Evolutionary conservation across 768 basidiomycete genomes (phyloP).

Genomic region (Neoboletus magnificus): DNA sequence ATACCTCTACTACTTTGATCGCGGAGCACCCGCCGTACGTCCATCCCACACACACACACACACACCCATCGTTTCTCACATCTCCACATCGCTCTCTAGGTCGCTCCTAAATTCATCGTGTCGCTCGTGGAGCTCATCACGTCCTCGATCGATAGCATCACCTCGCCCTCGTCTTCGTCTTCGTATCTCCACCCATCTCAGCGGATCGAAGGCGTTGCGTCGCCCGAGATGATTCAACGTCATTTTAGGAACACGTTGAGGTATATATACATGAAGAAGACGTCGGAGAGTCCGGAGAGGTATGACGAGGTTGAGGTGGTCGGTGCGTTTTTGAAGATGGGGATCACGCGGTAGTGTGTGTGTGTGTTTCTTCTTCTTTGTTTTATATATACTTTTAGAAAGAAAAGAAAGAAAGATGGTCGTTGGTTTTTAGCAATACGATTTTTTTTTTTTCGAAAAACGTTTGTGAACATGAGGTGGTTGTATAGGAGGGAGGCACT

Average conservation of each 20-base stretch:
- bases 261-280: conserved; percentile 79
- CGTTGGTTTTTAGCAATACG: too few species aligned
- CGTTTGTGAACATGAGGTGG: too few species aligned
- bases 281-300: conserved; percentile 34
- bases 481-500: too few species aligned
- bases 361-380: too few species aligned
- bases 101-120: conserved; percentile 95
- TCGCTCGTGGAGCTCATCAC: conserved; percentile 95
- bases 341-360: conserved; percentile 58
- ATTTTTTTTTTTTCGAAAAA: too few species aligned
- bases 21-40: conserved; percentile 89
- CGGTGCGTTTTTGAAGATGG: conserved; percentile 89
- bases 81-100: conserved; percentile 32
- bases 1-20: conserved; percentile 95
- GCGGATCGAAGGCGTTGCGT: conserved; percentile 87
- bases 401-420: too few species aligned
- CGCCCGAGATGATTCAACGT: conserved; percentile 88
- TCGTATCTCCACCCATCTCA: conserved; percentile 82
- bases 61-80: too few species aligned
- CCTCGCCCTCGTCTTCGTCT: conserved; percentile 47
- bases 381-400: too few species aligned
- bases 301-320: conserved; percentile 90
- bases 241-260: conserved; percentile 91
- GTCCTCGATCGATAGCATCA: conserved; percentile 88
- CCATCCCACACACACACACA: too few species aligned